Base-by-base conservation (phyloP, 1,284 basidiomycete genomes). In the Neonothopanus nambi region DNA sequence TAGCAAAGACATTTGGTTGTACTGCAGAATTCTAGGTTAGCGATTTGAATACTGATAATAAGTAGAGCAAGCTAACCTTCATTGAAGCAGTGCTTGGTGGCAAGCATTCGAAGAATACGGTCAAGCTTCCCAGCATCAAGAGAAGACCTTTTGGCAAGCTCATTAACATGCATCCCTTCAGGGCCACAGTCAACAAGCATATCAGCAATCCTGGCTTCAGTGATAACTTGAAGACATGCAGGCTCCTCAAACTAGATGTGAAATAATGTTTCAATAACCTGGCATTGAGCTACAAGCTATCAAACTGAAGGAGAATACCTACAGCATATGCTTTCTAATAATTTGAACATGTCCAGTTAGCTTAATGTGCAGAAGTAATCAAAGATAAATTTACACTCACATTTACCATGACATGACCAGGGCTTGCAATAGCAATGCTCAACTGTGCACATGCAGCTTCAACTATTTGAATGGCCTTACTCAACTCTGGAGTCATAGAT, bases 21-120 rank as follows among this genome's bases (percentile, higher is more conserved):
- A 65, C 63, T 66, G 41, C 6, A 17, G 15, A 15, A 8, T n/a
- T 3, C 37, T 15, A 20, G 15, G 23, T 46, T 17, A 30, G 26
- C 6, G 8, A 28, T 23, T 15, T 17, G 23, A 17, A 23, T n/a
- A 18, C 40, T 44, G 3, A 36, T 42, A 39, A 41, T 8, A 24
- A 15, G 21, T 15, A 20, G 3, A 20, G 18, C 17, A 15, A 21
- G 28, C 58, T 17, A 48, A 72, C 71, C 70, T 65, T 75, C 74
- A 13, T 57, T 55, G 51, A 74, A 76, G 41, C 70, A 64, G 54
- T 75, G 71, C 39, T 69, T 69, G 1, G 70, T 66, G 3, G 69
- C 68, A 1, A 76, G 64, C 9, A 70, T 51, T 1, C 73, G 69
- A 36, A 76, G 51, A 28, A 74, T 61, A 4, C 71, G 63, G 0